Percentiles rank a stretch among this genome's conserved stretches.
These are phyloP conservation scores for Fusarium pseudocircinatum DNA, from an alignment of 2,329 filamentous ascomycete genomes.

Conservation along the genomic window DNA sequence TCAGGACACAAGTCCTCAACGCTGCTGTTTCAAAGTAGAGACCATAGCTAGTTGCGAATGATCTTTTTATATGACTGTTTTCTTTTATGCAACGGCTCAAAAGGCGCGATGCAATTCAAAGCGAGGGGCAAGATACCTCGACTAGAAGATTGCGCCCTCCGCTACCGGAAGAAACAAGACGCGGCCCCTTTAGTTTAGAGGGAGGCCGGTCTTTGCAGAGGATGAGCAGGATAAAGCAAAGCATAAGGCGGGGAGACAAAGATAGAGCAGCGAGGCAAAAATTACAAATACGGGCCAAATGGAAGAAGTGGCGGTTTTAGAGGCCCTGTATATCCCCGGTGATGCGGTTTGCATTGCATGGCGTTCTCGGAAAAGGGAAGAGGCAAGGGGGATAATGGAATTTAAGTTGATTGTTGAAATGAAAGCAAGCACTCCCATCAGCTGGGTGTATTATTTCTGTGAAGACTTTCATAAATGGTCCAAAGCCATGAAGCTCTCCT, in stretches of 20 bases:
- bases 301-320: slow-evolving; percentile 31
- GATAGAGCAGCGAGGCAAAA: slow-evolving; percentile 34
- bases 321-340: slow-evolving; percentile 46
- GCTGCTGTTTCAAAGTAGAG: slow-evolving; percentile 66
- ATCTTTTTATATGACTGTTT: slow-evolving; percentile 35
- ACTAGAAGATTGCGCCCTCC: slow-evolving; percentile 30
- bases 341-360: slow-evolving; percentile 54
- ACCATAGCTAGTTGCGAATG: slow-evolving; percentile 2
- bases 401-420: slow-evolving; percentile 45
- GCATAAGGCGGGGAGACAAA: slow-evolving; percentile 13
- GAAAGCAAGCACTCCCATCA: slow-evolving; percentile 39
- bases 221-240: slow-evolving; percentile 25
- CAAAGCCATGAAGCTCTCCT: neutral
- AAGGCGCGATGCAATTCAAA: slow-evolving; percentile 35
- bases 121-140: slow-evolving; percentile 17
- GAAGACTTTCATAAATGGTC: neutral
- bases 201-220: slow-evolving; percentile 5
- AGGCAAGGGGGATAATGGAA: slow-evolving; percentile 47
- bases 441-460: slow-evolving; percentile 5
- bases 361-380: slow-evolving; percentile 50
- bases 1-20: slow-evolving; percentile 93
- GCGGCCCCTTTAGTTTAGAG: slow-evolving; percentile 5
- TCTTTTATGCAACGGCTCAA: slow-evolving; percentile 36
- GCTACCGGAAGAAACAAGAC: slow-evolving; percentile 21
- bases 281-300: slow-evolving; percentile 24